Evolutionary conservation across 129 eudicot genomes (phyloP).

Genomic region (Centaurea solstitialis): DNA sequence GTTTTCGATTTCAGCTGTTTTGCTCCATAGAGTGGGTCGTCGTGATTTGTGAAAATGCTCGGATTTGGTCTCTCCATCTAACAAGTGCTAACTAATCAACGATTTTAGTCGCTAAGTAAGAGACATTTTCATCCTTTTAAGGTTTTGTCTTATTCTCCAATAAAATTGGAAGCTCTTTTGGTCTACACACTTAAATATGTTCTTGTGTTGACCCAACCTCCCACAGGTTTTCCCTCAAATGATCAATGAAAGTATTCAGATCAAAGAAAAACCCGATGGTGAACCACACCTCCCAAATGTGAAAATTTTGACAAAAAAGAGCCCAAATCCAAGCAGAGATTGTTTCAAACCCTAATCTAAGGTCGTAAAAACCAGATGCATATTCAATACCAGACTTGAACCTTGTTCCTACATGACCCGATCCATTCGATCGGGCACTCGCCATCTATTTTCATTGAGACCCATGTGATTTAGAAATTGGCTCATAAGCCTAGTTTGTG

Average conservation of each 20-base stretch:
- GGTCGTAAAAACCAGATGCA: too few relatives aligned
- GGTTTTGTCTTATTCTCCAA: background rate
- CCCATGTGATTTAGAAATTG: too few relatives aligned
- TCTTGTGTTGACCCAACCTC: background rate
- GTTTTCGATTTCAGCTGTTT: background rate
- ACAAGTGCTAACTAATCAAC: background rate
- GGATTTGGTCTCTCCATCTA: background rate
- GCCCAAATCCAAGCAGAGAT: too few relatives aligned
- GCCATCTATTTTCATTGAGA: too few relatives aligned
- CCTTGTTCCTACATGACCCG: too few relatives aligned
- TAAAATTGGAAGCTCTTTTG: background rate
- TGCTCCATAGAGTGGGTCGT: background rate
- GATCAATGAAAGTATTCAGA: background rate
- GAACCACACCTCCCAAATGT: too few relatives aligned
- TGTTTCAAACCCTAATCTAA: too few relatives aligned
- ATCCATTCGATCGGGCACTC: too few relatives aligned
- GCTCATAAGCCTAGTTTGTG: too few relatives aligned
- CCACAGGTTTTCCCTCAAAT: background rate
- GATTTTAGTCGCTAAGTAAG: background rate
- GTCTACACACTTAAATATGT: too few relatives aligned
- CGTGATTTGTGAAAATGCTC: background rate
- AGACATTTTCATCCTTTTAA: background rate
- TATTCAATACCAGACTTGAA: too few relatives aligned
- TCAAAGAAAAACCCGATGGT: background rate
- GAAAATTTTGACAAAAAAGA: too few relatives aligned